A percentile compares a stretch with the other conserved stretches of the same genome.
These are phyloP conservation scores for Fusarium decemcellulare DNA, from an alignment of 2,329 filamentous ascomycete genomes.

Conservation along the genomic window DNA sequence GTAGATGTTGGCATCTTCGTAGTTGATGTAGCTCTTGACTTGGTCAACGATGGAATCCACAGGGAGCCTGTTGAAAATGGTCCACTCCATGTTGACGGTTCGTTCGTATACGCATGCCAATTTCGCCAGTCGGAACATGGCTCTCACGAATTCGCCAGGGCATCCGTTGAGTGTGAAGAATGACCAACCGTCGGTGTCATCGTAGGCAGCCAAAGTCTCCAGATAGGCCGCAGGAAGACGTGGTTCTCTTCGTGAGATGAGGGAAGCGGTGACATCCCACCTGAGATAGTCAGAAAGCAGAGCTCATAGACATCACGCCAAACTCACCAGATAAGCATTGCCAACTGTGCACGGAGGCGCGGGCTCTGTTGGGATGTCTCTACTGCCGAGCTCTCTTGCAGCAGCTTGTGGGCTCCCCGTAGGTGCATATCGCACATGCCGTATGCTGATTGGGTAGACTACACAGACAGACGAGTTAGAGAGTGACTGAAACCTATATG, in stretches of 20 bases:
- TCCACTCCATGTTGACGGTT: constrained; percentile 5
- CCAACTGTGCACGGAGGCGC: constrained; percentile 6
- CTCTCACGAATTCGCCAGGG: constrained; percentile 1
- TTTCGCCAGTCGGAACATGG: constrained; percentile 7
- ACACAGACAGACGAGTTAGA: background rate
- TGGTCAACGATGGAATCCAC: constrained; percentile 6
- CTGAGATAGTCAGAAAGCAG: background rate
- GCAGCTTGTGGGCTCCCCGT: constrained; percentile 2
- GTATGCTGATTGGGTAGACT: constrained; percentile 17
- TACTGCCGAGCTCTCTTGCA: background rate
- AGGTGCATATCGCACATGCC: constrained; percentile 18
- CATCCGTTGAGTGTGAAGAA: constrained; percentile 15
- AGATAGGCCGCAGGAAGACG: constrained; percentile 7
- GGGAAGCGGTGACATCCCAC: constrained; percentile 19
- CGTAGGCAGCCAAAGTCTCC: constrained; percentile 2
- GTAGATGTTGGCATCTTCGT: background rate
- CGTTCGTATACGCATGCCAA: constrained; percentile 9
- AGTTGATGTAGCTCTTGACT: constrained; percentile 13
- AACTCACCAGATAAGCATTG: constrained; percentile 13
- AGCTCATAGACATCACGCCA: too few species aligned
- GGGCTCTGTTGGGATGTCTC: constrained; percentile 3
- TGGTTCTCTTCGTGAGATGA: constrained; percentile 12
- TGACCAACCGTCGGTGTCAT: constrained; percentile 11
- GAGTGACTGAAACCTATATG: background rate
- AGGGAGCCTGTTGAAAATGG: constrained; percentile 5